phyloP scores from a whole-genome alignment of 2,329 filamentous ascomycete species.

The Davidsoniella eucalypti region DNA sequence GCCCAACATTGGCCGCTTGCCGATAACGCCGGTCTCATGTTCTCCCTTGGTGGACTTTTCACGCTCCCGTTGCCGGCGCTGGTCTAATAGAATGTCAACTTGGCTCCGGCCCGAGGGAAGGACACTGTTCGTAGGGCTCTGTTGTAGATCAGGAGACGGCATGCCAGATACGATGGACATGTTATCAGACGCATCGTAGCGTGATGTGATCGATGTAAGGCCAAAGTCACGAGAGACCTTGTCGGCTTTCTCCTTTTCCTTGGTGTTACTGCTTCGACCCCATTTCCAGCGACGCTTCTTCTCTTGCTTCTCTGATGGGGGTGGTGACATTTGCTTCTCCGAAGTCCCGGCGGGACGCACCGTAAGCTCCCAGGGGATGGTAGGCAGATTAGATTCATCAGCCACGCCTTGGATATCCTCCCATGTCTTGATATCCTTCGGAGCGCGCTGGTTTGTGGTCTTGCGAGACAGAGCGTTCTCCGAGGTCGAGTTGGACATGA shows the following conservation, averaged over 20 bases:
- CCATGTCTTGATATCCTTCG: constrained; percentile 5
- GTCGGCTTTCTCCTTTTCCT: background rate
- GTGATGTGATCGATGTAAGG: constrained; percentile 2
- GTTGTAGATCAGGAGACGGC: too few species aligned
- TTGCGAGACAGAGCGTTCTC: constrained; percentile 2
- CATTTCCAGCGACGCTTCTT: constrained; percentile 10
- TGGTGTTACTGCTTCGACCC: constrained; percentile 5
- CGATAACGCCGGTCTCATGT: constrained; percentile 33
- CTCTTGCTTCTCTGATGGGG: constrained; percentile 1
- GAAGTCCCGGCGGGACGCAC: background rate
- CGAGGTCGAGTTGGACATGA: background rate
- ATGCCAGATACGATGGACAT: background rate
- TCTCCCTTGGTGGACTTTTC: constrained; percentile 21
- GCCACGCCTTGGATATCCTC: constrained; percentile 7
- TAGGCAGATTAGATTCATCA: constrained; percentile 1
- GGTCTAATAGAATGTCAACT: constrained; percentile 7
- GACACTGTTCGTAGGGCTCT: background rate
- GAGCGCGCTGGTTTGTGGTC: background rate
- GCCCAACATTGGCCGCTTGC: constrained; percentile 48
- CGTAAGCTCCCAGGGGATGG: constrained; percentile 5
- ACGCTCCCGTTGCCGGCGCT: constrained; percentile 5
- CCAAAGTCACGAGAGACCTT: constrained; percentile 2
- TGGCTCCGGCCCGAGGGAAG: background rate
- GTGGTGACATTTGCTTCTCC: background rate
- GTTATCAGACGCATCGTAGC: background rate